Base-by-base conservation (phyloP, 176 grass and related monocot species). In the Triticum timopheevii region DNA sequence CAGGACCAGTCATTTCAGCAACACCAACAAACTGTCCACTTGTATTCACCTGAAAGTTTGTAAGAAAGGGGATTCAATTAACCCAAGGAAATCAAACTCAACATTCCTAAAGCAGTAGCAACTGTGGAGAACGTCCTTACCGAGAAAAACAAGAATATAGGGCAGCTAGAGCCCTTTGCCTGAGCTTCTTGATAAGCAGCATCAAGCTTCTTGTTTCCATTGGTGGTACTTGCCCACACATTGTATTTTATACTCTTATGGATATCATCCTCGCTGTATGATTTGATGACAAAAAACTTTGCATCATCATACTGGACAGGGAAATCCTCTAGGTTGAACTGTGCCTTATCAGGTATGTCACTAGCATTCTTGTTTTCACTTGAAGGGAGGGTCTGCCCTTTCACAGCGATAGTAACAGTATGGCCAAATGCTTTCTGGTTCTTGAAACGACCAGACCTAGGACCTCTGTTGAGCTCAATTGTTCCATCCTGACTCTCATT, bases 1-100 rank as follows among this genome's bases (percentile, higher is more conserved):
- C 96, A 49, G 84, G 63, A 13, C 96, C 96, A 28, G 76, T 80
- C 96, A 98, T 98, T 87, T 98, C 96, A 24, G 96, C 96, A 64
- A 98, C 92, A 85, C 96, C 96, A 83, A 98, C 93, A 94, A 98
- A 98, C 87, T 98, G 96, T 27, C 96, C 96, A 79, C 96, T 98
- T 35, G 96, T 91, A 71, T 98, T 98, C 19, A 95, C 96, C 96
- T 98, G 77, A 84, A 45, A 78, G 69, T 52, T 45, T 22, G 81
- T 13, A 9, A 20, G 1, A 0, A 47, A 42, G 0, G 10, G 30
- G 59, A 82, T 54, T 72, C 19, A 80, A 30, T 85, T 68, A 91
- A 35, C 0, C 17, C 12, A 45, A 77, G 12, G 11, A 77, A 79
- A 54, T 24, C 24, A 88, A 28, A 44, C 8, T 24, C 25, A 30